Conservation (phyloP, 768 basidiomycete species). For the Trametes cubensis region DNA sequence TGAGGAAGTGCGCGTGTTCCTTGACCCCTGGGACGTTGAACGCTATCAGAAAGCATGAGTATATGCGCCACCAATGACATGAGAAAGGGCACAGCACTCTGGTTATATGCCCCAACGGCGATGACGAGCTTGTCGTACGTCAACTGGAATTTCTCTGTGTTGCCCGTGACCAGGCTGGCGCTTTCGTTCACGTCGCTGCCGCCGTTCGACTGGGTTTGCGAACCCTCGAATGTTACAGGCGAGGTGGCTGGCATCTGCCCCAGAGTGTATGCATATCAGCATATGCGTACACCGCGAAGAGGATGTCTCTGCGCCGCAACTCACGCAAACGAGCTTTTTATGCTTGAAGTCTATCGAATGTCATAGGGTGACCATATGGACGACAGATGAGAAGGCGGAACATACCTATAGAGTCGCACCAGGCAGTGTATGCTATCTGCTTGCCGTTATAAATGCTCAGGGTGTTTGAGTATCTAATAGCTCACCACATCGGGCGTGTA, state of each 20-base stretch:
- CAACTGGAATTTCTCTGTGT: conserved; percentile 51
- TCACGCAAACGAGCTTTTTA: conserved; percentile 61
- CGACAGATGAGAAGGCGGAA: no score
- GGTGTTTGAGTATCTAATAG: not conserved
- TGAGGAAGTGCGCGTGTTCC: conserved; percentile 80
- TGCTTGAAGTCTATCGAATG: conserved; percentile 54
- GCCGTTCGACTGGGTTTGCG: conserved; percentile 20
- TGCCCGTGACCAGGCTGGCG: conserved; percentile 4
- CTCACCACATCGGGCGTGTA: conserved; percentile 33
- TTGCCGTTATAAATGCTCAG: no score
- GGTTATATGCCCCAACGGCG: conserved; percentile 82
- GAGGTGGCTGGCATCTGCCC: conserved; percentile 65
- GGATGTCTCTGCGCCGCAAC: no score
- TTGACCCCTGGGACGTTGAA: conserved; percentile 78
- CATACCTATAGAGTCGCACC: conserved; percentile 73
- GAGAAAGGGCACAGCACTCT: conserved; percentile 51
- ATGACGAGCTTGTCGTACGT: conserved; percentile 82
- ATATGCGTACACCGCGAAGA: conserved; percentile 28
- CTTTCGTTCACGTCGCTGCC: conserved; percentile 25
- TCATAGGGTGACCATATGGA: not conserved
- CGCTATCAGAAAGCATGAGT: conserved; percentile 40
- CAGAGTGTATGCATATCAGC: not conserved
- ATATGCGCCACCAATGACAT: not conserved
- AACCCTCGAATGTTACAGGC: conserved; percentile 37
- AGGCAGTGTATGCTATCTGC: conserved; percentile 60